Evolutionary conservation across 768 basidiomycete species (phyloP), one percentile per base, ranked within the genome.

Genomic region (Steccherinum ochraceum): DNA sequence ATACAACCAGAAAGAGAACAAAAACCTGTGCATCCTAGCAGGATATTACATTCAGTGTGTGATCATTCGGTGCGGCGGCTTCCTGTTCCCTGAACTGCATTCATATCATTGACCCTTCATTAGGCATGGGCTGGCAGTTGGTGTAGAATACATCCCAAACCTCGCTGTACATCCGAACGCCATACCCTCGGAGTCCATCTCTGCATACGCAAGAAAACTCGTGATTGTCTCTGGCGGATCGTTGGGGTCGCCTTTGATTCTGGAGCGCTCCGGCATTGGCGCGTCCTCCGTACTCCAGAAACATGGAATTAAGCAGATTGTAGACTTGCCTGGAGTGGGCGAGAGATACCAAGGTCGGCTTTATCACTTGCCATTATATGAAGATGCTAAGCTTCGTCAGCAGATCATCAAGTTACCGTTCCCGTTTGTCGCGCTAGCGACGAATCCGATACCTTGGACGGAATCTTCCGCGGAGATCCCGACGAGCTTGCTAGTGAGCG

Each of bases 381-480:
- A 5, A 18, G 13, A 18, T n/a, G 26, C 47, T 20, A 18, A 2
- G 42, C 4, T n/a, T n/a, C n/a, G 16, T 7, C 30, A 18, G 27
- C 39, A 69, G 50, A 73, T 69, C 68, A 70, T 50, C 62, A 61
- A 16, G 53, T 62, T 3, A 46, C 58, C 1, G 56, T 66, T n/a
- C 46, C 51, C 5, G 52, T 61, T 1, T 82, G 73, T 54, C 55
- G 69, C 25, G 74, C 76, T 0, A 66, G 65, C 13, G 70, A 76
- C 3, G 72, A 75, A 40, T 69, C 72, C 2, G 65, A 75, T 20
- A 81, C 81, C 0, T 57, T 83, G 58, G 79, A 82, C 58, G 58
- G 55, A 1, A 63, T 81, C 10, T 72, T 73, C 50, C 66, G 73
- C 12, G 71, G 69, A 12, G 65, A 66, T 18, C 58, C 66, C 40